Base-by-base conservation (phyloP, 192 early-diverging fungal species). In the Neocallimastix lanati region DNA sequence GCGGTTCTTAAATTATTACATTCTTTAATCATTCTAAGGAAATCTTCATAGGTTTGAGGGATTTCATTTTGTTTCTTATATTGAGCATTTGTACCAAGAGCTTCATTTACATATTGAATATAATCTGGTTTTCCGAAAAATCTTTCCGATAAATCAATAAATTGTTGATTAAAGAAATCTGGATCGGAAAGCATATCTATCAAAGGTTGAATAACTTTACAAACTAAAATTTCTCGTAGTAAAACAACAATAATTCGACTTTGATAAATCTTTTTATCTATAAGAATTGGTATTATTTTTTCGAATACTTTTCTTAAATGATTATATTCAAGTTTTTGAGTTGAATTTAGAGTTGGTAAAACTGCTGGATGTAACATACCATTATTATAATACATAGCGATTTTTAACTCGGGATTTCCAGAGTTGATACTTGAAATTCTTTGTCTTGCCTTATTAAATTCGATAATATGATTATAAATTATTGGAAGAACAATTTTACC, bases 81-180 rank as follows among this genome's bases (percentile, higher is more conserved):
- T 25, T 25, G 3, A 11, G 18, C 4, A 11, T 16, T 16, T 11
- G 16, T 67, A 11, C 50, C 50, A n/a, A 67, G 9, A 67, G 25
- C 25, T 67, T 67, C 50, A 67, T 67, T 25, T 9, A 67, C 25
- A 67, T 67, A 67, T n/a, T 67, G 50, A 67, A 67, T 67, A 67
- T 67, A 67, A 67, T 67, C 16, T 25, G 50, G 25, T 67, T 67
- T 67, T 67, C 50, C 50, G n/a, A 67, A 67, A 67, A 67, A 67
- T 67, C 50, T 67, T 67, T 67, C 50, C 25, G 50, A 67, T 25
- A 89, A 58, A 28, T 78, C 33, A 67, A 92, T 92, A n/a, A 96
- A 83, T 21, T 90, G 86, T 80, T 94, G 90, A 83, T 97, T 96
- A 88, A 92, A 91, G 58, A 91, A 96, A 83, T 97, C 95, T 2